A percentile compares a stretch with the other conserved stretches of the same genome.
Conservation (phyloP, 139 green algal species). For the Astrephomene gubernaculifera region DNA sequence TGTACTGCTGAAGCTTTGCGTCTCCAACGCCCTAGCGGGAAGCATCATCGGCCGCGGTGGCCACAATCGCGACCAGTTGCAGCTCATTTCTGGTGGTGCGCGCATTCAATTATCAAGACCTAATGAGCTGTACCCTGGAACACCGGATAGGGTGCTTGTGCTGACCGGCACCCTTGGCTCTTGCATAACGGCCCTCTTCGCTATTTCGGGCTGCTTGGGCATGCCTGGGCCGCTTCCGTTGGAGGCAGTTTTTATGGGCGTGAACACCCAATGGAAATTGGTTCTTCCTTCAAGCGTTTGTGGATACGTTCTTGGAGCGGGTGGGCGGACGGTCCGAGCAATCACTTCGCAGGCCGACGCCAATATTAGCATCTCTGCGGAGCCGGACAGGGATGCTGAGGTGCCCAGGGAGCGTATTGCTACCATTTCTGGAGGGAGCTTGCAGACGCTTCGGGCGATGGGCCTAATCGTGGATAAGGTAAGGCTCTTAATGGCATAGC, state of each 20-base stretch:
- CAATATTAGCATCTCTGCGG: constrained; percentile 7
- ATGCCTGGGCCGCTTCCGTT: neutral
- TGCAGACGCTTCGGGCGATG: constrained; percentile 9
- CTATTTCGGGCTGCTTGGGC: constrained; percentile 66
- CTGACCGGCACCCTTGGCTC: constrained; percentile 64
- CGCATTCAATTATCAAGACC: constrained; percentile 72
- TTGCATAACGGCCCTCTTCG: constrained; percentile 68
- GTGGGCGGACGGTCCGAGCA: neutral
- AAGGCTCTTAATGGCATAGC: too few relatives aligned
- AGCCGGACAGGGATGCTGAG: neutral
- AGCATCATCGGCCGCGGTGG: constrained; percentile 64
- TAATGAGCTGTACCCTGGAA: constrained; percentile 74
- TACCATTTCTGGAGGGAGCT: constrained; percentile 13
- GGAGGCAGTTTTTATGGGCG: neutral
- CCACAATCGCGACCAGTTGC: constrained; percentile 70
- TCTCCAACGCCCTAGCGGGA: constrained; percentile 61
- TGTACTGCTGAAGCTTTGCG: constrained; percentile 52
- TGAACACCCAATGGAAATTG: neutral
- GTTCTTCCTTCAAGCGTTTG: constrained; percentile 2
- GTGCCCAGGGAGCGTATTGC: constrained; percentile 23
- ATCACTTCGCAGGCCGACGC: constrained; percentile 15
- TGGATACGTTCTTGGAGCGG: constrained; percentile 19
- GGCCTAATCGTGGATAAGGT: constrained; percentile 30
- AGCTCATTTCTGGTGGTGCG: constrained; percentile 51
- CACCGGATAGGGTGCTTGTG: constrained; percentile 68